Evolutionary conservation across 148 eudicot genomes (phyloP), one percentile per base, ranked within the genome.

Genomic region (Oxyria digyna): DNA sequence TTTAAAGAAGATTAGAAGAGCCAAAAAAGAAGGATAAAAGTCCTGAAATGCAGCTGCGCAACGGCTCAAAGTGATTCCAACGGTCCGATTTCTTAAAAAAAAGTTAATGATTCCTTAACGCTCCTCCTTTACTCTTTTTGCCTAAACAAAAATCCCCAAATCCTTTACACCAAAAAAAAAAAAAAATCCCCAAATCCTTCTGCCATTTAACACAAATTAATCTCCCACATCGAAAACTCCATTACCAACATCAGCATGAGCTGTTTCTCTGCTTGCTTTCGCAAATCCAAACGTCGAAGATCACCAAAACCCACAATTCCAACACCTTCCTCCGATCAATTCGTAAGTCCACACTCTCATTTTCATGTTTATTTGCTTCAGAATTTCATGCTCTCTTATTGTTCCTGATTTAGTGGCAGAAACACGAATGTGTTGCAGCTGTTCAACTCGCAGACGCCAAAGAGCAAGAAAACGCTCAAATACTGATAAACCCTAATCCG

Each of bases 201-300:
- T 35, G 38, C 38, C 38, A 35, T 35, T 35, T 13, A 43, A 42
- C 29, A 12, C 17, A 26, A 14, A 32, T 1, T 20, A 27, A 42
- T 66, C n/a, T 63, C 68, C 32, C 37, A 48, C 15, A 7, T n/a
- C n/a, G n/a, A n/a, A n/a, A n/a, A n/a, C n/a, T n/a, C n/a, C n/a
- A n/a, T n/a, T n/a, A n/a, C n/a, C n/a, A n/a, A n/a, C n/a, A n/a
- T n/a, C n/a, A n/a, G n/a, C n/a, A 85, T 85, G 89, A 81, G 89
- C 4, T 85, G 84, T 38, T 80, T 83, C 59, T 33, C 82, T 13
- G 77, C 77, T 17, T 82, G 86, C 67, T 83, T 85, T 46, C 70
- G 79, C 64, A 48, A 46, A 12, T 77, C 76, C 2, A 80, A 78
- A 23, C 72, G 73, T 43, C 67, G 69, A 27, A 69, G 48, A 62